phyloP scores from a whole-genome alignment of 179 eudicot genomes.

The Heliamphora pulchella region DNA sequence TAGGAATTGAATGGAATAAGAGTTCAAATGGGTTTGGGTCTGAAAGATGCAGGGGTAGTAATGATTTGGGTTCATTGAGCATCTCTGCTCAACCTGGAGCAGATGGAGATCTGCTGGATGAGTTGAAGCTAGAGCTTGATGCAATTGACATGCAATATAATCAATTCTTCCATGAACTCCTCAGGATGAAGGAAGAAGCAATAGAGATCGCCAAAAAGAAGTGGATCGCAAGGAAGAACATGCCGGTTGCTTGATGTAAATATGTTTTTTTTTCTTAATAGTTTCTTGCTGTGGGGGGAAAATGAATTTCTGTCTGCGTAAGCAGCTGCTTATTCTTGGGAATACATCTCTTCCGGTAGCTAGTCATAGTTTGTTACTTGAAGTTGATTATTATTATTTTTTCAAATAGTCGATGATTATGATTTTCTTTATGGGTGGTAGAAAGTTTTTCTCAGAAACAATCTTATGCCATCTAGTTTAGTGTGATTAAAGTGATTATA shows the following conservation, averaged over 20 bases:
- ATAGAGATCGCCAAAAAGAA: slow-evolving; percentile 51
- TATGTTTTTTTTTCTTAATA: neutral
- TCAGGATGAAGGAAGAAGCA: slow-evolving; percentile 50
- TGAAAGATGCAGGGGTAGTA: slow-evolving; percentile 19
- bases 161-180: slow-evolving; percentile 39
- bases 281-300: neutral
- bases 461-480: neutral
- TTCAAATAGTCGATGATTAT: neutral
- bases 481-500: too few relatives aligned
- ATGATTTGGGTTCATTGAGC: slow-evolving; percentile 36
- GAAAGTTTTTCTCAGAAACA: neutral
- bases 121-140: slow-evolving; percentile 52
- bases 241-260: slow-evolving; percentile 27
- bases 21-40: slow-evolving; percentile 12
- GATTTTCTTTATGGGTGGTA: neutral
- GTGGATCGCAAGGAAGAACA: slow-evolving; percentile 39
- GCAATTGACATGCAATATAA: slow-evolving; percentile 48
- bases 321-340: neutral
- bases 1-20: neutral
- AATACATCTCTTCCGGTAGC: neutral
- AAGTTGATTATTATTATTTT: neutral
- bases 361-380: neutral
- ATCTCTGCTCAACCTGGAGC: slow-evolving; percentile 21
- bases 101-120: slow-evolving; percentile 31
- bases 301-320: neutral